Conservation (phyloP, 345 rosid genomes). For the Acer negundo region DNA sequence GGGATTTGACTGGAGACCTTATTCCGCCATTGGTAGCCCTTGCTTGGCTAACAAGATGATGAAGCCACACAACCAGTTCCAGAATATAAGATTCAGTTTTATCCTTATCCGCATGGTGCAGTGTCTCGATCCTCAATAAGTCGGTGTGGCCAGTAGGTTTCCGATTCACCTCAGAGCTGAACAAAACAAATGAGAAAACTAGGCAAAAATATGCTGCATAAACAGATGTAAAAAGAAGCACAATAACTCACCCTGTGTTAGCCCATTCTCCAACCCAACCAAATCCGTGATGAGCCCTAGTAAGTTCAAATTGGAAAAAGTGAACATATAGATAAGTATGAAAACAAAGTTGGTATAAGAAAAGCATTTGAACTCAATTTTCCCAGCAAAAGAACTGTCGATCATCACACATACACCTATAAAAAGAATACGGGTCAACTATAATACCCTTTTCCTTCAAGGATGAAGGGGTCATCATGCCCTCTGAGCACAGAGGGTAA, state of each 20-base stretch:
- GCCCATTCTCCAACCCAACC: slow-evolving; percentile 99
- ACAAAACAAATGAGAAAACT: slow-evolving; percentile 18
- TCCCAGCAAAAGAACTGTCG: not conserved
- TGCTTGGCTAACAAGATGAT: slow-evolving; percentile 77
- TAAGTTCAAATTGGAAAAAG: slow-evolving; percentile 23
- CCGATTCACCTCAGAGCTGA: slow-evolving; percentile 72
- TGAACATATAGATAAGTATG: slow-evolving; percentile 13
- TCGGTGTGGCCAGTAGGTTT: slow-evolving; percentile 74
- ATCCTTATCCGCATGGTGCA: slow-evolving; percentile 94
- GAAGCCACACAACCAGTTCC: slow-evolving; percentile 89
- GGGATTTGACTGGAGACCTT: slow-evolving; percentile 88
- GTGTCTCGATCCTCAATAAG: slow-evolving; percentile 85
- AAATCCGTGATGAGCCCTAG: slow-evolving; percentile 98
- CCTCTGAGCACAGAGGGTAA: not conserved
- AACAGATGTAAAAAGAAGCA: slow-evolving; percentile 12
- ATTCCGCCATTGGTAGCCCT: slow-evolving; percentile 66
- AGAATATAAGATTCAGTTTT: slow-evolving; percentile 80
- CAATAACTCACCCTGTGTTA: slow-evolving; percentile 73
- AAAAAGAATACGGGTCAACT: not conserved
- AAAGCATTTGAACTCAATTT: not conserved
- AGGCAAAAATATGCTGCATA: not conserved
- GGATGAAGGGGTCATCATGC: not conserved
- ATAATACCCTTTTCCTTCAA: not conserved
- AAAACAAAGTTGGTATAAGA: not conserved
- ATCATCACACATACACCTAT: not conserved